phyloP scores from a whole-genome alignment of 257 asterid species.

The Hygrophila difformis region DNA sequence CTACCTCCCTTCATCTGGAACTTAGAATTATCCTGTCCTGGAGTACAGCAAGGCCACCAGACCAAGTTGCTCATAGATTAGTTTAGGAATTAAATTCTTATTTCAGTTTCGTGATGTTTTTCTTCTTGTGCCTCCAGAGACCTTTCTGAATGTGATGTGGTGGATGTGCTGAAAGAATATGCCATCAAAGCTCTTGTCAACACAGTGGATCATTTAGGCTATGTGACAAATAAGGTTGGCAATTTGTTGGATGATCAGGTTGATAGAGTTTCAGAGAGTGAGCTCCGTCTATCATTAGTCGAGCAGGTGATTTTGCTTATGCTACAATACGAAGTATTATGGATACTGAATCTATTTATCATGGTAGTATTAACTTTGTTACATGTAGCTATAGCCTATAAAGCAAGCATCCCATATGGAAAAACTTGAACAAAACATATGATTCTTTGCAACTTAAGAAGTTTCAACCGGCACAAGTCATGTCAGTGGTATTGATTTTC shows the following conservation, averaged over 20 bases:
- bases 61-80: no score
- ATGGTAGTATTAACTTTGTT: no score
- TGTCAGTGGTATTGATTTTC: not conserved
- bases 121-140: slow-evolving; percentile 2
- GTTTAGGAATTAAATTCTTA: no score
- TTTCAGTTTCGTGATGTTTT: not conserved
- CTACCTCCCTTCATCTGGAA: no score
- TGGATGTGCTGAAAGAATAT: slow-evolving; percentile 82
- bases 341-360: no score
- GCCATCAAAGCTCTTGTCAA: slow-evolving; percentile 90
- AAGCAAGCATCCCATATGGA: no score
- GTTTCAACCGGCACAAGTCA: not conserved
- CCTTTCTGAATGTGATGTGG: slow-evolving; percentile 47
- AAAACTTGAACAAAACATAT: no score
- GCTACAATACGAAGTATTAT: no score
- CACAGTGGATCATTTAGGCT: slow-evolving; percentile 96
- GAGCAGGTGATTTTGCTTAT: slow-evolving; percentile 50
- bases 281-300: slow-evolving; percentile 77
- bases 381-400: no score
- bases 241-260: slow-evolving; percentile 74
- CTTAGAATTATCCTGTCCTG: no score
- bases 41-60: no score
- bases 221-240: slow-evolving; percentile 69
- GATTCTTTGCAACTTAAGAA: no score
- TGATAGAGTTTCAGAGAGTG: slow-evolving; percentile 78